phyloP scores from a whole-genome alignment of 225 moss, liverwort and hornwort species.

The Physcomitrellopsis africana region DNA sequence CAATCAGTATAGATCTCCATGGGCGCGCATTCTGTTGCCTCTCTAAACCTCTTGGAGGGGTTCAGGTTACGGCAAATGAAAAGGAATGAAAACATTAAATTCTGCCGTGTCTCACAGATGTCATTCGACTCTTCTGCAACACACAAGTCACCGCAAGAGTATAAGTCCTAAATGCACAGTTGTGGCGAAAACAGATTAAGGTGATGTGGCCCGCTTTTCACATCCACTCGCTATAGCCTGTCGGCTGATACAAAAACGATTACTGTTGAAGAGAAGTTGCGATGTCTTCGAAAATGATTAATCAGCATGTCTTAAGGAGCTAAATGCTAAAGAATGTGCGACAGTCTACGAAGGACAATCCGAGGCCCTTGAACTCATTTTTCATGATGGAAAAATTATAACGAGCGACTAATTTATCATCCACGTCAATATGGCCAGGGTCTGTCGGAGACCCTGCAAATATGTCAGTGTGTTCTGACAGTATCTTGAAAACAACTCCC shows the following conservation, averaged over 20 bases:
- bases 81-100: slow-evolving; percentile 31
- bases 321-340: no score
- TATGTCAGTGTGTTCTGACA: slow-evolving; percentile 32
- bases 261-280: no score
- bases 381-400: neutral
- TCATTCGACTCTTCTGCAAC: slow-evolving; percentile 29
- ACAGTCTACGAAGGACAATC: no score
- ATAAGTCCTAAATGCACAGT: slow-evolving; percentile 15
- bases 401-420: neutral
- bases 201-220: no score
- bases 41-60: slow-evolving; percentile 23
- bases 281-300: no score
- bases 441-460: slow-evolving; percentile 26
- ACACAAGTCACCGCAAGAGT: neutral
- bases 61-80: slow-evolving; percentile 31
- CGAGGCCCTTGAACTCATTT: no score
- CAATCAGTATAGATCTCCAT: neutral
- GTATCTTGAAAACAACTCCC: neutral
- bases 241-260: no score
- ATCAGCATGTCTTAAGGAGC: no score
- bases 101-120: slow-evolving; percentile 11
- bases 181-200: neutral
- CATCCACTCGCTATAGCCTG: no score
- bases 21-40: slow-evolving; percentile 34
- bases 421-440: neutral